Conservation (phyloP, 768 basidiomycete genomes). For the Boletus rubropictus region DNA sequence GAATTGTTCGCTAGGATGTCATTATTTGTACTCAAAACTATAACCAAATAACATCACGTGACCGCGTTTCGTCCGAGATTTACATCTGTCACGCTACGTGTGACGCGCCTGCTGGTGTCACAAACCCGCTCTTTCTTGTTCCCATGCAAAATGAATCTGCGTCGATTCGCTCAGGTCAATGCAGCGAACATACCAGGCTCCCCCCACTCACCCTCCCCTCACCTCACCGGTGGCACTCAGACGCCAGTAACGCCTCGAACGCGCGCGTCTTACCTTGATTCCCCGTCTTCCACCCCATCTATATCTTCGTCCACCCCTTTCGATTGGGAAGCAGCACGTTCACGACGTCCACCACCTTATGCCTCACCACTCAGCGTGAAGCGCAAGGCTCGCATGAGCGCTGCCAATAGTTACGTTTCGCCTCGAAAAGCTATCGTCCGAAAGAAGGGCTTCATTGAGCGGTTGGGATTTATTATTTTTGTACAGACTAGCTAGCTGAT, state of each 20-base stretch:
- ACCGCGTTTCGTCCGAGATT: constrained; percentile 24
- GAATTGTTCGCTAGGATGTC: too few species aligned
- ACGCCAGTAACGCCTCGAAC: constrained; percentile 43
- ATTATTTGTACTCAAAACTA: constrained; percentile 26
- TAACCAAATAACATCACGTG: constrained; percentile 31
- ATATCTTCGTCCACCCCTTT: constrained; percentile 73
- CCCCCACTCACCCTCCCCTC: constrained; percentile 37
- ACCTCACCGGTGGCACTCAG: constrained; percentile 26
- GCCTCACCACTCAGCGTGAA: constrained; percentile 50
- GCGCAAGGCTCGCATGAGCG: constrained; percentile 39
- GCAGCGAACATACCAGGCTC: constrained; percentile 36
- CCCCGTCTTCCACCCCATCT: constrained; percentile 62
- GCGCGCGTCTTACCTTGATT: constrained; percentile 52
- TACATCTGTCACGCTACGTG: constrained; percentile 22
- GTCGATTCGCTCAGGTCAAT: constrained; percentile 51
- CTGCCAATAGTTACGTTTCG: constrained; percentile 24
- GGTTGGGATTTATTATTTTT: constrained; percentile 33
- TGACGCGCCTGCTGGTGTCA: constrained; percentile 23
- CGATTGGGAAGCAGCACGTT: constrained; percentile 83
- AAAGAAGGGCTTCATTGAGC: constrained; percentile 59
- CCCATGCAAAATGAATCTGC: constrained; percentile 43
- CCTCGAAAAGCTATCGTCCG: constrained; percentile 51
- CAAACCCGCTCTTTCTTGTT: constrained; percentile 9
- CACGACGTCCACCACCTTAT: constrained; percentile 67
- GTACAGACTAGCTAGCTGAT: constrained; percentile 12